Percentiles rank a stretch among this genome's conserved stretches.
Evolutionary conservation across 2,329 filamentous ascomycete genomes (phyloP).

Genomic region (Sordariomycetes sp.): DNA sequence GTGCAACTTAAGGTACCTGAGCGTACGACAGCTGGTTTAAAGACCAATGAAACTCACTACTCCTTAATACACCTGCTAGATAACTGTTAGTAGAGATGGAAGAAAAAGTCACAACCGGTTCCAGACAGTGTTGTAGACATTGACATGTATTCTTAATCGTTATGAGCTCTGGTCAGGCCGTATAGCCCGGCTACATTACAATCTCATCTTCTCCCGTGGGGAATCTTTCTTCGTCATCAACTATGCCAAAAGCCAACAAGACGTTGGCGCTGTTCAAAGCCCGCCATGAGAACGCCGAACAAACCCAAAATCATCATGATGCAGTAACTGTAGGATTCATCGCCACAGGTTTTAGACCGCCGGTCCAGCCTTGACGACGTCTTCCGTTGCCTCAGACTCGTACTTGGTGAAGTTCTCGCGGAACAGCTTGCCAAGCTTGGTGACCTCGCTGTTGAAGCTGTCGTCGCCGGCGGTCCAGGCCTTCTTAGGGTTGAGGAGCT

Average conservation of each 20-base stretch:
- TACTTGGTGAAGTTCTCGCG: constrained; percentile 98
- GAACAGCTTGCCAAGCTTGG: constrained; percentile 84
- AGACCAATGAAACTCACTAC: too few relatives aligned
- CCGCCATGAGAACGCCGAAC: constrained; percentile 2
- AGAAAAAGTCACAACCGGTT: too few relatives aligned
- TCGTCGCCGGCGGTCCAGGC: constrained; percentile 79
- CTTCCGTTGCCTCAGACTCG: constrained; percentile 69
- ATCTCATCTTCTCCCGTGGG: not conserved
- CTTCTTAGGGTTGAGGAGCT: constrained; percentile 90
- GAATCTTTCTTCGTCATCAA: not conserved
- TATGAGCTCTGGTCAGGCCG: not conserved
- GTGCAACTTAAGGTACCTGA: too few relatives aligned
- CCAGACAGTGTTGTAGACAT: too few relatives aligned
- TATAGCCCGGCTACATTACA: not conserved
- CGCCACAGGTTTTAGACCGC: constrained; percentile 16
- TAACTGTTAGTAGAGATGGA: too few relatives aligned
- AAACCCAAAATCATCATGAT: not conserved
- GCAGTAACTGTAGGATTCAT: too few relatives aligned
- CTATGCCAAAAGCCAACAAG: not conserved
- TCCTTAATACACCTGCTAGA: too few relatives aligned
- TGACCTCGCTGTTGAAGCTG: constrained; percentile 79
- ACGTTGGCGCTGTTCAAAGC: not conserved
- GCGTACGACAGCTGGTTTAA: too few relatives aligned
- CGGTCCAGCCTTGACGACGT: constrained; percentile 63
- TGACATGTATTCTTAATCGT: too few relatives aligned